Percentiles rank a stretch among this genome's conserved stretches.
Conservation (phyloP, 1,284 basidiomycete species). For the Calocybe gambosa region DNA sequence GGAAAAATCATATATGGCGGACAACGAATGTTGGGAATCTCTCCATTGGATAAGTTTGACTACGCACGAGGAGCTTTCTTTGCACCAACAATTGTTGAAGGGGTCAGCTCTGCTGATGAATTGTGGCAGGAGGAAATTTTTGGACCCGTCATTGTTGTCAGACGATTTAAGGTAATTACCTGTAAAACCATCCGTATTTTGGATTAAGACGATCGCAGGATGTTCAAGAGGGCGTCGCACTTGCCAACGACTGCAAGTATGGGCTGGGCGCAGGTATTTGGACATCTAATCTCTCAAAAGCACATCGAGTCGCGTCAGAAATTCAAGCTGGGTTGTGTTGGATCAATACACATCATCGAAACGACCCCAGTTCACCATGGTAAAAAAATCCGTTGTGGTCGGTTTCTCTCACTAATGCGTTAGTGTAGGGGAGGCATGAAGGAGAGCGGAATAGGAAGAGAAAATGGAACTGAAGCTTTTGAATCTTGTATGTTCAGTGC, state of each 20-base stretch:
- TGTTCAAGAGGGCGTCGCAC: conserved; percentile 56
- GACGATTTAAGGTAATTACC: conserved; percentile 47
- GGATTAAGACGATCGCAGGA: conserved; percentile 29
- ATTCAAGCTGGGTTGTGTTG: conserved; percentile 75
- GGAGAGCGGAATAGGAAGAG: conserved; percentile 75
- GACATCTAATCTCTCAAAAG: conserved; percentile 67
- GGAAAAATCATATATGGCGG: conserved; percentile 62
- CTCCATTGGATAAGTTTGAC: conserved; percentile 61
- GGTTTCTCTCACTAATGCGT: conserved; percentile 2
- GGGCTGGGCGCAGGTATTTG: conserved; percentile 78
- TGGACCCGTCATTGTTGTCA: conserved; percentile 71
- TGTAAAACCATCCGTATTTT: background rate
- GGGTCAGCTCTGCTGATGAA: conserved; percentile 51
- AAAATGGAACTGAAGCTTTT: conserved; percentile 76
- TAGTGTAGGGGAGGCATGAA: conserved; percentile 74
- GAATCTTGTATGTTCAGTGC: conserved; percentile 54
- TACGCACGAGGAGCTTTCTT: conserved; percentile 68
- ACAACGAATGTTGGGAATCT: conserved; percentile 50
- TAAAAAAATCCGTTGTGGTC: conserved; percentile 26
- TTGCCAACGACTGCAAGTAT: conserved; percentile 75
- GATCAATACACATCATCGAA: conserved; percentile 84
- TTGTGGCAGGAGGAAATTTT: conserved; percentile 81
- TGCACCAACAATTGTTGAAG: conserved; percentile 66
- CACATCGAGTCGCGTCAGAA: conserved; percentile 60
- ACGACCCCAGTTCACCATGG: conserved; percentile 85